A percentile compares a stretch with the other conserved stretches of the same genome.
phyloP scores from a whole-genome alignment of 2,329 filamentous ascomycete species.

The Botryosphaeria dothidea region DNA sequence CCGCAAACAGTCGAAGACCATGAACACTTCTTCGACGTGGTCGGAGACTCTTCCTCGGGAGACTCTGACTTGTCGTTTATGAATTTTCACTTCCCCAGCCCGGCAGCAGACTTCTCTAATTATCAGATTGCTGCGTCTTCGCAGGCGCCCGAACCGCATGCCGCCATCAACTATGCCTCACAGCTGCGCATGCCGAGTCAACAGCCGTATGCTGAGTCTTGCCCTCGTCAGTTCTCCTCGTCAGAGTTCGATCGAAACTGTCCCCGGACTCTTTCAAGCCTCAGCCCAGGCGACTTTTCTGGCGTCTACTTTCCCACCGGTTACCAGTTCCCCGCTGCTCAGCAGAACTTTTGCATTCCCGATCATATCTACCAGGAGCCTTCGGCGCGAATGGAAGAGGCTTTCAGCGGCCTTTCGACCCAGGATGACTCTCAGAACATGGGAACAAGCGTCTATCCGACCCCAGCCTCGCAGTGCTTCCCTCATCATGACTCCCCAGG shows the following conservation, averaged over 20 bases:
- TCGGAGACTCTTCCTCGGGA: not conserved
- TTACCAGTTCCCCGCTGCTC: not conserved
- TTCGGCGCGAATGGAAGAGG: not conserved
- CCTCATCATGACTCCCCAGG: not conserved
- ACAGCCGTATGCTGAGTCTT: constrained; percentile 21
- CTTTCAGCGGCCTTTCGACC: not conserved
- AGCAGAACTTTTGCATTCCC: not conserved
- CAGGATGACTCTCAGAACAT: not conserved
- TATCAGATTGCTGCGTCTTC: constrained; percentile 21
- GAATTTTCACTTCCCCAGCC: not conserved
- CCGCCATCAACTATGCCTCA: constrained; percentile 23
- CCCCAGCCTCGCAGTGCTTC: not conserved
- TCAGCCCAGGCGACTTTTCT: not conserved
- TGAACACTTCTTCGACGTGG: not conserved
- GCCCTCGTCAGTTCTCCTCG: constrained; percentile 21
- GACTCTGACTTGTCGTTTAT: not conserved
- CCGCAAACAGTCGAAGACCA: constrained; percentile 2
- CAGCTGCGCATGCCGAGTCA: not conserved
- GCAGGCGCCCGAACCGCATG: constrained; percentile 13
- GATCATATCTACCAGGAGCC: not conserved
- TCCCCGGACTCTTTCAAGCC: constrained; percentile 13
- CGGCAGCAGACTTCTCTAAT: constrained; percentile 22
- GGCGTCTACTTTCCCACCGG: constrained; percentile 4
- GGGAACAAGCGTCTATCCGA: not conserved
- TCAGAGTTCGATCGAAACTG: constrained; percentile 24